Evolutionary conservation across 1,284 basidiomycete genomes (phyloP), one percentile per base, ranked within the genome.

Genomic region (Tilletiopsis washingtonensis): DNA sequence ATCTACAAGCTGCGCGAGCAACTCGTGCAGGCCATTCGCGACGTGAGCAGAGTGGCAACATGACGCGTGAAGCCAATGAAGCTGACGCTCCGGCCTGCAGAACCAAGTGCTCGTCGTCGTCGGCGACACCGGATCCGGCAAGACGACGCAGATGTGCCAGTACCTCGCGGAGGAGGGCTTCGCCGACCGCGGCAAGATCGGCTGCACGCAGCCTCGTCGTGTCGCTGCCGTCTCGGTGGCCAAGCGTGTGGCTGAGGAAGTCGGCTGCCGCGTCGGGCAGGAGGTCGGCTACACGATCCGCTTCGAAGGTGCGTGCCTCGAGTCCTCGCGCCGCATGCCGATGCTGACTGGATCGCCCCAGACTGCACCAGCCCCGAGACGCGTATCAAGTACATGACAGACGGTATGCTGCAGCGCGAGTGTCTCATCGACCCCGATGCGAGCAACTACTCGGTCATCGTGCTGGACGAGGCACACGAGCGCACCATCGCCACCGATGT

Each of bases 371-470:
- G 88, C 67, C 89, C 93, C 0, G 94, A 97, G 75, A 98, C 93
- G 11, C 84, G 86, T 69, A 97, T 99, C 81, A 99, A 98, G 76
- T 98, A 94, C 81, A 98, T 99, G 94, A 99, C 94, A 59, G 93
- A 98, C 72, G 94, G 93, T 78, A 96, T 99, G 90, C 81, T 99
- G 12, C 88, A 96, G 71, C 82, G 93, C 76, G 93, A 98, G 78
- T 90, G 87, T 67, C 78, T 99, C 41, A 86, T 97, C 62, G 94
- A 99, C 71, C 91, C 93, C 4, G 84, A 96, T 61, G 84, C 90
- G 70, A 85, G 83, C 48, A 81, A 83, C 42, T 99, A 99, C 74
- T 90, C 88, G 6, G 89, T 97, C 46, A 80, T 99, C 74, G 97
- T 99, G 86, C 79, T 99, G 66, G 93, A 99, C 74, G 93, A 99